phyloP scores from a whole-genome alignment of 176 grass and related monocot species.

The Avena sativa region DNA sequence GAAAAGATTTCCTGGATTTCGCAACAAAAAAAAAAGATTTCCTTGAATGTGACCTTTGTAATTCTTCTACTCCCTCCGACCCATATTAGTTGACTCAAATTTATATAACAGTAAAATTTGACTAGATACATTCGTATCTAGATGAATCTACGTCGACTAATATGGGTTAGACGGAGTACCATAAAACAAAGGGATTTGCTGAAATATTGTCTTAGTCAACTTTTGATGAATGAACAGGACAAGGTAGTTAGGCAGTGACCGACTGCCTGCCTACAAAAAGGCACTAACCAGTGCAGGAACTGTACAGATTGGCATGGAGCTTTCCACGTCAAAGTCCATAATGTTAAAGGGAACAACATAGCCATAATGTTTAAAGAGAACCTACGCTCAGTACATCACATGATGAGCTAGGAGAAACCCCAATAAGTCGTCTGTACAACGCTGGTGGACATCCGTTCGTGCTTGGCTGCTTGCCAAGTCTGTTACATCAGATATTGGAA shows the following conservation, averaged over 20 bases:
- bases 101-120: too few species aligned
- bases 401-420: neutral
- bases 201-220: neutral
- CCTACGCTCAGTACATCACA: neutral
- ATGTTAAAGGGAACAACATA: neutral
- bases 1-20: neutral
- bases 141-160: too few species aligned
- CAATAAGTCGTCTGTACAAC: neutral
- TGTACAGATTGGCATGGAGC: neutral
- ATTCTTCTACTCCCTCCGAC: too few species aligned
- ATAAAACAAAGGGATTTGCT: neutral
- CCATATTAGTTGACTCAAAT: too few species aligned
- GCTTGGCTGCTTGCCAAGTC: neutral
- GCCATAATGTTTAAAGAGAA: neutral
- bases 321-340: neutral
- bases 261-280: neutral
- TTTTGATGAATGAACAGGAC: neutral
- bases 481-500: neutral
- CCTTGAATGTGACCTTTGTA: neutral
- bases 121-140: too few species aligned
- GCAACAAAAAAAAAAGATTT: neutral
- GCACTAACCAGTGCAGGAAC: neutral
- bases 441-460: neutral
- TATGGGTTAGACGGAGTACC: too few species aligned
- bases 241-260: neutral